Base-by-base conservation (phyloP, 805 yeast genomes). In the Lachancea kluyveri region DNA sequence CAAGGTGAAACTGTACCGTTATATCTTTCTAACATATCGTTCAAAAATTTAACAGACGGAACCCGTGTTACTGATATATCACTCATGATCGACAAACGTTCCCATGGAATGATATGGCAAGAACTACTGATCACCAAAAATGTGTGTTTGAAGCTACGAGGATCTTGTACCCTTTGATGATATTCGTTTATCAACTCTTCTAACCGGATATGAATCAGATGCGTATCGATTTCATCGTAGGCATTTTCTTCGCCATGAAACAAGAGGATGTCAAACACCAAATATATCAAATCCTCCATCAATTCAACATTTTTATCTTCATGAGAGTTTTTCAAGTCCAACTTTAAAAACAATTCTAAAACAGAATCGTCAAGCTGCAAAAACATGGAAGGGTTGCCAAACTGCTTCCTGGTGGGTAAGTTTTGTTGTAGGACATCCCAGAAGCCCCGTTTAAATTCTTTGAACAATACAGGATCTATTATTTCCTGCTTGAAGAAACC, bases 31-130 rank as follows among this genome's bases (percentile, higher is more conserved):
- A 62, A 21, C 29, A 68, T 36, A 2, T 67, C 57, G 1, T 56
- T 26, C 10, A 85, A 54, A 26, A 67, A 45, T 1, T 54, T 48
- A 9, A 77, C 35, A 0, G 94, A 80, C 0, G 96, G 94, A 55
- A 87, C 69, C 41, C 97, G 63, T 0, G 94, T 72, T 0, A 82
- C 69, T 0, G 94, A 76, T 28, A 57, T 60, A 0, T 51, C 49
- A 30, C 72, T 55, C 34, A 88, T 52, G 26, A 68, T 66, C 0
- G 76, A 68, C 19, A 88, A 50, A 1, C 86, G 77, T 48, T 92
- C 99, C 97, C 97, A 92, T 0, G 98, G 98, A 19, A 92, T 64
- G 12, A 55, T 51, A n/a, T 72, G 71, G 42, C 94, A 78, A 6
- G 61, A 58, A 30, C 77, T 68, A 16, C 88, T 79, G 3, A 85